Evolutionary conservation across 1,139 yeast species (phyloP).

Genomic region (Suhomyces panamericanus): DNA sequence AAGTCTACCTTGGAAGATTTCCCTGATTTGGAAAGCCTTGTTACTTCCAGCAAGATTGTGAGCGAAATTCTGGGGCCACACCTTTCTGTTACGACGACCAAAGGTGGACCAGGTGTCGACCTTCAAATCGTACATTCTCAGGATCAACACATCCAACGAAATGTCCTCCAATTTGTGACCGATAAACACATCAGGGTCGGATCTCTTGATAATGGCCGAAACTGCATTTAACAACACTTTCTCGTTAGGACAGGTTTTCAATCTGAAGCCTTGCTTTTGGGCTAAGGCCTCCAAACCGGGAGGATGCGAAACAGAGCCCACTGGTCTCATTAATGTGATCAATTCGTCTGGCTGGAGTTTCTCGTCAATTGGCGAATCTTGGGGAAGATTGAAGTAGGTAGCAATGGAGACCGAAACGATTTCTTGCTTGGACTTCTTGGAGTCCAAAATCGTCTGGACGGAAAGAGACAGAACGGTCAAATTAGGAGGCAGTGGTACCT

Average conservation of each 20-base stretch:
- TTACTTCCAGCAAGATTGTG: slow-evolving; percentile 43
- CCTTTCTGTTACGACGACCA: slow-evolving; percentile 76
- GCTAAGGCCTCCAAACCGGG: slow-evolving; percentile 68
- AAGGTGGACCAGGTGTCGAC: slow-evolving; percentile 78
- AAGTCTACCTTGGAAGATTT: slow-evolving; percentile 81
- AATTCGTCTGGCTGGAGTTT: slow-evolving; percentile 54
- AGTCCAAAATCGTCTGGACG: slow-evolving; percentile 77
- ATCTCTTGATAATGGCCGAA: slow-evolving; percentile 64
- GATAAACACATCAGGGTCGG: slow-evolving; percentile 87
- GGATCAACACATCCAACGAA: slow-evolving; percentile 77
- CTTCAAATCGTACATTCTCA: slow-evolving; percentile 73
- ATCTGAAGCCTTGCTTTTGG: slow-evolving; percentile 45
- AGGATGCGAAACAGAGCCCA: slow-evolving; percentile 61
- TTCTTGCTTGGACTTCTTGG: slow-evolving; percentile 75
- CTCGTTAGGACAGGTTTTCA: slow-evolving; percentile 70
- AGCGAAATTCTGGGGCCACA: slow-evolving; percentile 76
- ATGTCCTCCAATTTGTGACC: slow-evolving; percentile 86
- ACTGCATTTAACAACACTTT: slow-evolving; percentile 70
- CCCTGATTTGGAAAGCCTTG: slow-evolving; percentile 58
- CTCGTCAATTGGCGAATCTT: slow-evolving; percentile 68
- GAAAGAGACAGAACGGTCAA: slow-evolving; percentile 74
- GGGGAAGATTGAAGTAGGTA: slow-evolving; percentile 62
- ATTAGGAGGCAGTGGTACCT: slow-evolving; percentile 53
- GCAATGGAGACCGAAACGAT: slow-evolving; percentile 81
- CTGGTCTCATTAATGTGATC: slow-evolving; percentile 76